Evolutionary conservation across 192 early-diverging fungal species (phyloP).

Genomic region (Backusella parvicylindrica): DNA sequence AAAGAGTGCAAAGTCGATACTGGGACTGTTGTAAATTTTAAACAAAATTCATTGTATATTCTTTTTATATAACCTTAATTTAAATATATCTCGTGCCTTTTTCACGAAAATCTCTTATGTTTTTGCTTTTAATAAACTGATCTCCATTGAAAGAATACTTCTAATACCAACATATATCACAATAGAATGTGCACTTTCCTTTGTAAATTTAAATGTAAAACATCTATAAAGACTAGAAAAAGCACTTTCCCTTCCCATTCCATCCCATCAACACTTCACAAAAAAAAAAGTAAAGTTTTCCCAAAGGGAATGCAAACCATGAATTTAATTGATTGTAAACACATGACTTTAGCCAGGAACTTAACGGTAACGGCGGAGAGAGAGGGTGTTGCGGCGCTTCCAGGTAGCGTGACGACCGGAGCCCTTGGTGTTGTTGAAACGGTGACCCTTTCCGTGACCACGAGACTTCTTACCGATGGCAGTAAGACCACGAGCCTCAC

Average conservation of each 20-base stretch:
- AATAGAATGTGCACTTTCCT: neutral
- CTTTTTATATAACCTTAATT: neutral
- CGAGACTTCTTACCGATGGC: constrained; percentile 96
- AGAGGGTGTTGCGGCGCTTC: constrained; percentile 94
- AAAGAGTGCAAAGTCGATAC: constrained; percentile 42
- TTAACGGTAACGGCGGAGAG: constrained; percentile 93
- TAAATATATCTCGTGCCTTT: neutral
- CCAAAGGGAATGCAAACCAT: constrained; percentile 1
- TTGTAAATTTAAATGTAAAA: no score
- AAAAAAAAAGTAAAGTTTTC: neutral
- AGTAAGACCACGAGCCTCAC: constrained; percentile 97
- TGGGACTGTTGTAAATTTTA: constrained; percentile 33
- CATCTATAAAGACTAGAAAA: no score
- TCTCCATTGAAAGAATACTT: neutral
- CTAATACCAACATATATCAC: no score
- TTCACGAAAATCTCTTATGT: no score
- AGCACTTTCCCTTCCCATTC: neutral
- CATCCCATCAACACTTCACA: neutral
- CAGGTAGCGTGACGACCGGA: constrained; percentile 92
- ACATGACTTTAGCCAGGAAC: constrained; percentile 5
- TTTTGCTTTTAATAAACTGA: neutral
- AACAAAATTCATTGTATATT: neutral
- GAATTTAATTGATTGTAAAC: neutral
- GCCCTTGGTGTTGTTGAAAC: constrained; percentile 95
- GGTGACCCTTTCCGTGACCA: constrained; percentile 95